Evolutionary conservation across 106 monocot genomes (phyloP), one percentile per base, ranked within the genome.

Genomic region (Dendrobium nobile): DNA sequence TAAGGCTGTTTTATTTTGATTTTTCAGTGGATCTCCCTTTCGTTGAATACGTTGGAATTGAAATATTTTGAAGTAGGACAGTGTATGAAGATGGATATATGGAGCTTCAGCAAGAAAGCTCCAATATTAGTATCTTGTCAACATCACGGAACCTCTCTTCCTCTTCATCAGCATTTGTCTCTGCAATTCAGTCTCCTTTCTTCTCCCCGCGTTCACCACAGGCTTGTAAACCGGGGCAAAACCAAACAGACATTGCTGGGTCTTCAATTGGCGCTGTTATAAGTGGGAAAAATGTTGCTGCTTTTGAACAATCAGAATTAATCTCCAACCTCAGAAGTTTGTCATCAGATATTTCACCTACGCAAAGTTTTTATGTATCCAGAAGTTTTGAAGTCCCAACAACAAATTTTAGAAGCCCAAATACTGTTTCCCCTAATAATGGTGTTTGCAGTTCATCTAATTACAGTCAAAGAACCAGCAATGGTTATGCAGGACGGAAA

Each of bases 81-180:
- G 17, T 76, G 28, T 83, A 61, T 88, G 91, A 93, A 93, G 86
- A 93, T 92, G 96, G 93, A 89, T 88, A 86, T 68, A 96, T 96
- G 96, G 93, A 96, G 91, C 88, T 91, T 90, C 90, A 87, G 84
- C 88, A 90, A 81, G 94, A 94, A 90, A 94, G 94, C 90, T 94
- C 92, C 86, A 92, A 90, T 74, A 79, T 78, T 56, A 89, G 79
- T 83, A 86, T 81, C 9, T 87, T 94, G 67, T 83, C 84, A 28
- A 82, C 86, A 77, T 89, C 88, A 65, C 83, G 89, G 75, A 92
- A 89, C 81, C 83, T 89, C 18, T 97, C 96, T 28, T 96, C 94
- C 75, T 97, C 96, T 78, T 97, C 96, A 27, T 97, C 96, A 22
- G 90, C 96, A 75, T 97, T 94, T 68, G 87, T 97, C 77, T 97